Conservation (phyloP, 2,329 filamentous ascomycete genomes). For the Claviceps maximensis region DNA sequence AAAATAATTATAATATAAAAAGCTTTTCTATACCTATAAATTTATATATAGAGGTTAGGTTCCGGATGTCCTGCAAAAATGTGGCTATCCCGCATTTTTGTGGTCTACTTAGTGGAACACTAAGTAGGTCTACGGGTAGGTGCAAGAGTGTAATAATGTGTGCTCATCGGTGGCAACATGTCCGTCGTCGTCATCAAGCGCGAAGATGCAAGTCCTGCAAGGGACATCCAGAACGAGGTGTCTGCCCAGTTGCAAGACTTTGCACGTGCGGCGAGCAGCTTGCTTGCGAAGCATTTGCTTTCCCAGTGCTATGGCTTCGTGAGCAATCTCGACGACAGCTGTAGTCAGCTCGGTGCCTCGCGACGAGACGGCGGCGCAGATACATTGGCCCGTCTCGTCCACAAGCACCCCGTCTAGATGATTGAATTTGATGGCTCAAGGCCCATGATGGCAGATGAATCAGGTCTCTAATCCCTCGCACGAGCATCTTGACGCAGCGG, state of each 20-base stretch:
- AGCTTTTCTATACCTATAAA: too few relatives aligned
- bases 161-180: not conserved
- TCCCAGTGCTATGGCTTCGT: not conserved
- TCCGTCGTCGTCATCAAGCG: not conserved
- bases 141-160: too few relatives aligned
- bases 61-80: too few relatives aligned
- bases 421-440: not conserved
- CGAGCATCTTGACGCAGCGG: not conserved
- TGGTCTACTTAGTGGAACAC: too few relatives aligned
- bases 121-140: too few relatives aligned
- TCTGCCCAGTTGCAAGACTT: not conserved
- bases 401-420: not conserved
- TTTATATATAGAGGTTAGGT: too few relatives aligned
- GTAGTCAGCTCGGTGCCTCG: slow-evolving; percentile 9
- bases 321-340: not conserved
- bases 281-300: not conserved
- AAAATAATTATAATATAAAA: too few relatives aligned
- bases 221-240: not conserved
- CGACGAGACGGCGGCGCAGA: not conserved
- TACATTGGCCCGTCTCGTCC: not conserved
- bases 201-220: not conserved
- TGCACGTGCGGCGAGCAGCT: too few relatives aligned
- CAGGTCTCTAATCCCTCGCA: not conserved
- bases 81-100: too few relatives aligned
- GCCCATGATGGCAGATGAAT: not conserved